Evolutionary conservation across 2,329 filamentous ascomycete genomes (phyloP).

Genomic region (Lanzia echinophila): DNA sequence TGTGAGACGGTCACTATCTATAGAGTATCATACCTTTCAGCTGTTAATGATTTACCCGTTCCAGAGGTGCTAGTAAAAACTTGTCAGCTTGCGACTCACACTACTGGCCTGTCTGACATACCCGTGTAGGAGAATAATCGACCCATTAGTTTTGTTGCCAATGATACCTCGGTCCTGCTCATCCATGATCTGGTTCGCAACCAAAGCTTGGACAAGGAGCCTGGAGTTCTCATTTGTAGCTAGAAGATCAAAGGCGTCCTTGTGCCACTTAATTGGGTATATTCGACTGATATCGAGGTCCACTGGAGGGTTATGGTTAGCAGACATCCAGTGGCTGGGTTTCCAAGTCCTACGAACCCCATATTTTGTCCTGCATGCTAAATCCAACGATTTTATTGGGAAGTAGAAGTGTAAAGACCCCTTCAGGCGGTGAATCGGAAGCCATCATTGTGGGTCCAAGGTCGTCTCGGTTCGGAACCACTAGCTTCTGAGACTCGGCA

Average conservation of each 20-base stretch:
- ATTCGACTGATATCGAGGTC: conserved; percentile 9
- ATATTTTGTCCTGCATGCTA: conserved; percentile 8
- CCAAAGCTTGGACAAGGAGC: conserved; percentile 3
- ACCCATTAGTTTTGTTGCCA: neutral
- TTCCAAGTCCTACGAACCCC: neutral
- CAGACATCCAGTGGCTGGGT: neutral
- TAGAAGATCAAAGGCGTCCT: conserved; percentile 6
- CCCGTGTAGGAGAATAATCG: conserved; percentile 6
- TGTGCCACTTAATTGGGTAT: conserved; percentile 6
- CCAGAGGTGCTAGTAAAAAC: neutral
- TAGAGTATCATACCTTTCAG: neutral
- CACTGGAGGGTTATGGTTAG: neutral
- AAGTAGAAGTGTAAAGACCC: conserved; percentile 6
- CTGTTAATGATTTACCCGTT: conserved; percentile 6
- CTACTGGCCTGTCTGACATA: neutral
- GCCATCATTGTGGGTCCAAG: conserved; percentile 3
- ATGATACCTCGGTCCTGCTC: neutral
- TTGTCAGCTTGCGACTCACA: neutral
- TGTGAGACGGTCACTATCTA: too few species aligned
- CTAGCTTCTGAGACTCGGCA: neutral
- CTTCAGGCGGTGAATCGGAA: conserved; percentile 3
- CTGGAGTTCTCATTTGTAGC: conserved; percentile 2
- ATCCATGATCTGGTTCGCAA: conserved; percentile 6
- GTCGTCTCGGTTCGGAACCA: conserved; percentile 1
- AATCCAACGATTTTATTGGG: conserved; percentile 3